A percentile compares a stretch with the other conserved stretches of the same genome.
phyloP scores from a whole-genome alignment of 148 eudicot species.

The Simmondsia chinensis region DNA sequence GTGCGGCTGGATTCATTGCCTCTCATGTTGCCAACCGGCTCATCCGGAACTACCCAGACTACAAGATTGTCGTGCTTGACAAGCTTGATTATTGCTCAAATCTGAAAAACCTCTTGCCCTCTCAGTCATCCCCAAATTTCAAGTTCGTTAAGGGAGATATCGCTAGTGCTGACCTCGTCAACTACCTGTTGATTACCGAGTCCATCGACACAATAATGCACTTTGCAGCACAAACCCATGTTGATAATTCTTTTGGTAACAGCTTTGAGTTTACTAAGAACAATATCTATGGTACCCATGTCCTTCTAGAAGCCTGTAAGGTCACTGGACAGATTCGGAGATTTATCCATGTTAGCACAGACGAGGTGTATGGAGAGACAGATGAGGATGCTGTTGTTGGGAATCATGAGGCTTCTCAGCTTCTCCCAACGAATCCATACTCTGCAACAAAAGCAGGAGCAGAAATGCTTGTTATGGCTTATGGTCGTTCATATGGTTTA shows the following conservation, averaged over 20 bases:
- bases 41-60: slow-evolving; percentile 46
- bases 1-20: slow-evolving; percentile 84
- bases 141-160: slow-evolving; percentile 74
- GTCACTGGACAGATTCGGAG: slow-evolving; percentile 57
- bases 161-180: slow-evolving; percentile 68
- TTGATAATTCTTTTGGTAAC: slow-evolving; percentile 83
- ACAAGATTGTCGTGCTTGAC: slow-evolving; percentile 71
- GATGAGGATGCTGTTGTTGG: slow-evolving; percentile 73
- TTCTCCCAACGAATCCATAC: slow-evolving; percentile 79
- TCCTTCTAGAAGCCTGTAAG: slow-evolving; percentile 80
- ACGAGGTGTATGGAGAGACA: slow-evolving; percentile 88
- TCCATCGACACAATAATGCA: slow-evolving; percentile 73
- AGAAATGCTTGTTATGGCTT: slow-evolving; percentile 93
- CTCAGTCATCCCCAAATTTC: slow-evolving; percentile 51
- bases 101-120: slow-evolving; percentile 54
- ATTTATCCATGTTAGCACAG: slow-evolving; percentile 84
- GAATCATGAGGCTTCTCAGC: slow-evolving; percentile 72
- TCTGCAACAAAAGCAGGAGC: slow-evolving; percentile 92
- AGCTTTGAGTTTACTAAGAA: slow-evolving; percentile 75
- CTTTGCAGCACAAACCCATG: slow-evolving; percentile 88
- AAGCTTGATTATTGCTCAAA: slow-evolving; percentile 76
- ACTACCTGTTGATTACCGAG: slow-evolving; percentile 52
- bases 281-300: slow-evolving; percentile 68
- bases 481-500: slow-evolving; percentile 65
- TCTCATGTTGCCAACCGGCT: slow-evolving; percentile 77